These are phyloP conservation scores for Suillus cothurnatus DNA, from an alignment of 768 basidiomycete genomes.

Conservation along the genomic window DNA sequence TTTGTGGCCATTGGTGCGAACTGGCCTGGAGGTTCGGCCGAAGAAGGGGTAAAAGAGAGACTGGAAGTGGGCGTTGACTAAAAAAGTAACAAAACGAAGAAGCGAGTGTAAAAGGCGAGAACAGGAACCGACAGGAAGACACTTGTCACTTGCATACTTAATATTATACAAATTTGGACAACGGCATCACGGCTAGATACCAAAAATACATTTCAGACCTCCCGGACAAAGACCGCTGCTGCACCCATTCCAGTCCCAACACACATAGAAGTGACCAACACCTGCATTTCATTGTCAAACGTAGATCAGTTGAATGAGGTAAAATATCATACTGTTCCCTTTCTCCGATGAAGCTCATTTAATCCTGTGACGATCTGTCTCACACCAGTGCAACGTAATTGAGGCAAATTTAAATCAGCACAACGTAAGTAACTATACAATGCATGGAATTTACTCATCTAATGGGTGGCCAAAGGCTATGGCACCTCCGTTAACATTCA, in stretches of 20 bases:
- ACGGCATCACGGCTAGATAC: slow-evolving; percentile 11
- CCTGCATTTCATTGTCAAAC: slow-evolving; percentile 38
- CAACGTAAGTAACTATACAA: background rate
- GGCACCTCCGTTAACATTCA: slow-evolving; percentile 90
- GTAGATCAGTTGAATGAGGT: slow-evolving; percentile 9
- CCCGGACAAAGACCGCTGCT: slow-evolving; percentile 70
- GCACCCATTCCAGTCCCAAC: slow-evolving; percentile 94
- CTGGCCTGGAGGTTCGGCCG: slow-evolving; percentile 18
- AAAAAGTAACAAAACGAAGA: slow-evolving; percentile 18
- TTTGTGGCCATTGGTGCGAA: slow-evolving; percentile 40
- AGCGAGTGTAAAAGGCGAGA: slow-evolving; percentile 4
- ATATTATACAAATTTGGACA: slow-evolving; percentile 9
- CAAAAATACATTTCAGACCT: background rate
- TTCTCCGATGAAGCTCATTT: slow-evolving; percentile 67
- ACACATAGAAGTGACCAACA: slow-evolving; percentile 89
- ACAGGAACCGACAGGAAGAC: background rate
- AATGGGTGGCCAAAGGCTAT: slow-evolving; percentile 85
- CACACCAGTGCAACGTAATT: slow-evolving; percentile 76
- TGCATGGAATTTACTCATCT: slow-evolving; percentile 52
- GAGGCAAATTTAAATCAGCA: slow-evolving; percentile 19
- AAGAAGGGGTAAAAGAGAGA: slow-evolving; percentile 23
- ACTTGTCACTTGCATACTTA: background rate
- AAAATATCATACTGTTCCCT: slow-evolving; percentile 55
- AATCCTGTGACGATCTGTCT: slow-evolving; percentile 86
- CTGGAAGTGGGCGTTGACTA: slow-evolving; percentile 21